A percentile compares a stretch with the other conserved stretches of the same genome.
These are phyloP conservation scores for Avena insularis DNA, from an alignment of 176 grass and related monocot species.

Conservation along the genomic window DNA sequence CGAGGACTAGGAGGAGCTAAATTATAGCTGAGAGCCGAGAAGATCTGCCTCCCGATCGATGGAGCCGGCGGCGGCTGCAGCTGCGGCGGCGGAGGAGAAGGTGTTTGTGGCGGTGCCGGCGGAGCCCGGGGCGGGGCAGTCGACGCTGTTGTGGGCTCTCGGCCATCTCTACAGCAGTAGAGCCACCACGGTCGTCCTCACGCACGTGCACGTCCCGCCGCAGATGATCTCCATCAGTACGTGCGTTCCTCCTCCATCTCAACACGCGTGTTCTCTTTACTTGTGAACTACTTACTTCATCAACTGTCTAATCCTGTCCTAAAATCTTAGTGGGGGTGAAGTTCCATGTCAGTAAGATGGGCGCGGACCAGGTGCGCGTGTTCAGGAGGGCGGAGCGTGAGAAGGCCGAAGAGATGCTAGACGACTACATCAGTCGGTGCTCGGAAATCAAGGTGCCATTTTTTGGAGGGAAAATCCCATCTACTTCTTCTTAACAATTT, in stretches of 20 bases:
- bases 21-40: background rate
- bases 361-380: constrained; percentile 43
- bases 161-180: constrained; percentile 29
- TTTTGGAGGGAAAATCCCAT: background rate
- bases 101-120: constrained; percentile 64
- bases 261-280: background rate
- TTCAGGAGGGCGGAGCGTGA: constrained; percentile 60
- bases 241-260: background rate
- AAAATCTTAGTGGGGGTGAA: constrained; percentile 59
- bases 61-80: background rate
- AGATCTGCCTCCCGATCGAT: background rate
- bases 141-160: constrained; percentile 65
- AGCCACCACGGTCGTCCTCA: constrained; percentile 55
- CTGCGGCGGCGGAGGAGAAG: constrained; percentile 37
- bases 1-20: background rate
- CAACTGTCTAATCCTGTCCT: background rate
- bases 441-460: constrained; percentile 55
- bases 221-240: constrained; percentile 82
- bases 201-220: constrained; percentile 67
- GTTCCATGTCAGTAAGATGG: constrained; percentile 59
- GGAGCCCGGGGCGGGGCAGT: constrained; percentile 54
- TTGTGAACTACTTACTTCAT: background rate
- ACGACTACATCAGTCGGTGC: constrained; percentile 59
- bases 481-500: background rate
- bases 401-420: constrained; percentile 45